These are phyloP conservation scores for Myriosclerotinia scirpicola DNA, from an alignment of 2,329 filamentous ascomycete genomes.

Conservation along the genomic window DNA sequence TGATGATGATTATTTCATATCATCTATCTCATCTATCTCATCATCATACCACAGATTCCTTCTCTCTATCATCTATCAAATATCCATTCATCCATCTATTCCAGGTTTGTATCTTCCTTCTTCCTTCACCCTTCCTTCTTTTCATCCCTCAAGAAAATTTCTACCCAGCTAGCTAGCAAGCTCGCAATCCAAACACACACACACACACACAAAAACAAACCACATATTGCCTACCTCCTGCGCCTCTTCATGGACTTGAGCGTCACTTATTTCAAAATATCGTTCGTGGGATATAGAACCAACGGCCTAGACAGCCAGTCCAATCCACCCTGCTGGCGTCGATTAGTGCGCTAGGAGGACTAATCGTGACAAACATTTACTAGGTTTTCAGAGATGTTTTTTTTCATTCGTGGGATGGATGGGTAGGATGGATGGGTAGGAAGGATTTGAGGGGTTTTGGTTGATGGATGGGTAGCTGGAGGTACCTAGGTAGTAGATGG, in stretches of 20 bases:
- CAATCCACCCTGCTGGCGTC: conserved; percentile 43
- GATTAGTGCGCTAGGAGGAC: conserved; percentile 43
- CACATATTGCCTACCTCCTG: conserved; percentile 44
- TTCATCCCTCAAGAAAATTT: neutral
- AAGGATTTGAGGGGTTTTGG: neutral
- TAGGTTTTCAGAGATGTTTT: neutral
- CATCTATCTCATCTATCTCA: too few species aligned
- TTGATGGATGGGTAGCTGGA: neutral
- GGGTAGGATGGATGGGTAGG: neutral
- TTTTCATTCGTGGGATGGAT: too few species aligned
- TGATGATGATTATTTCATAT: too few species aligned
- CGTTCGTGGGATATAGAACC: conserved; percentile 43
- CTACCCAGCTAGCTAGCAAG: too few species aligned
- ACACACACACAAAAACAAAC: conserved; percentile 30
- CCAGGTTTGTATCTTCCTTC: too few species aligned
- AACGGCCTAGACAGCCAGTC: conserved; percentile 44
- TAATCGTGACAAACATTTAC: conserved; percentile 42
- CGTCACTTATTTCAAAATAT: conserved; percentile 43
- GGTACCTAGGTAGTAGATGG: neutral
- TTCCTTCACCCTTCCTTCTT: too few species aligned
- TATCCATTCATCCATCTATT: too few species aligned
- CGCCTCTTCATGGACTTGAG: conserved; percentile 41
- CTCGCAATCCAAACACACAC: neutral
- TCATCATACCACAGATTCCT: too few species aligned
- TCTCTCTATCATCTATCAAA: too few species aligned